Evolutionary conservation across 371 early-diverging fungal genomes (phyloP).

Genomic region (Mortierella sp.): DNA sequence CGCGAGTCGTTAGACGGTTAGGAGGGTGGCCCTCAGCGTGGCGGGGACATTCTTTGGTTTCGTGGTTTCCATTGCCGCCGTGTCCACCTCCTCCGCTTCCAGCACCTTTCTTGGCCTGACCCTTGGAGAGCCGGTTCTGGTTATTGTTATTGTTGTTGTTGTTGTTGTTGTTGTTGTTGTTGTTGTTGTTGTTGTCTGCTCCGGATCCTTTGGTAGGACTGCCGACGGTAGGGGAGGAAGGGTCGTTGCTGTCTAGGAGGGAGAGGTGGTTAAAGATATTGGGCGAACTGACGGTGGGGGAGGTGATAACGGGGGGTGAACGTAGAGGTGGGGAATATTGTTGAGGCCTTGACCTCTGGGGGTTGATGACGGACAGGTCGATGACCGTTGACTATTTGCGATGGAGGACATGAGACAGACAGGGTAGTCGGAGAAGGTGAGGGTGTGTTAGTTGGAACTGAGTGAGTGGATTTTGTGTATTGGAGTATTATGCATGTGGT

Average conservation of each 20-base stretch:
- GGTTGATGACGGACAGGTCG: conserved; percentile 35
- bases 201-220: neutral
- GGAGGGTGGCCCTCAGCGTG: conserved; percentile 40
- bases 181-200: conserved; percentile 8
- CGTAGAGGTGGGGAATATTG: conserved; percentile 9
- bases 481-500: neutral
- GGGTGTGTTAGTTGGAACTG: neutral
- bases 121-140: neutral
- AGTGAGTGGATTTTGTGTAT: neutral
- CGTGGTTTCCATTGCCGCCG: neutral
- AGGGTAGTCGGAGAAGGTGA: neutral
- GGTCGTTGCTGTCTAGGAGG: conserved; percentile 7
- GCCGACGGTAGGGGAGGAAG: neutral
- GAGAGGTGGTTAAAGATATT: conserved; percentile 23
- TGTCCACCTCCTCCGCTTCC: neutral
- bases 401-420: neutral
- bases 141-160: neutral
- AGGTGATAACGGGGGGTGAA: conserved; percentile 3
- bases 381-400: conserved; percentile 31
- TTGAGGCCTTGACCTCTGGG: conserved; percentile 21
- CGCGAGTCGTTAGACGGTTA: conserved; percentile 35
- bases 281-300: neutral
- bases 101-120: neutral
- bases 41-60: conserved; percentile 47
- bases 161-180: conserved; percentile 15